Evolutionary conservation across 352 stramenopile species (phyloP), one percentile per base, ranked within the genome.

Genomic region (Pythium guiyangense): DNA sequence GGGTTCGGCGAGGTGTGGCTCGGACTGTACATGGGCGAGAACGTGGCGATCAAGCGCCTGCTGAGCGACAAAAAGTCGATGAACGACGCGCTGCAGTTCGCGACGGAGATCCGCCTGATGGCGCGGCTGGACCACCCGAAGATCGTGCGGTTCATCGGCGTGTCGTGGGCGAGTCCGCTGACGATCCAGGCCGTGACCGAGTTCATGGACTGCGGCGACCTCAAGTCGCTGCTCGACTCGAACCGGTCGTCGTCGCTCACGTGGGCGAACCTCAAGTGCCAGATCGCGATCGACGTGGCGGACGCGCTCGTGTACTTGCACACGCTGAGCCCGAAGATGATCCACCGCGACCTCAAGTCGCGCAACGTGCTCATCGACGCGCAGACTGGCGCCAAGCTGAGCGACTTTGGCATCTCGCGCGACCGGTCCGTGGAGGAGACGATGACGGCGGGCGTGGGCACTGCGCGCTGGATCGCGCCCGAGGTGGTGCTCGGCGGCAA

Each of bases 231-330:
- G 25, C 31, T 62, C 48, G 51, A 54, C 42, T 58, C 59, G 37
- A 72, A 62, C 39, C 64, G 67, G 14, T 75, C 74, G 71, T 40
- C 35, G 35, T 40, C 35, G 35, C 35, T 40, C 35, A 74, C 68
- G 9, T 80, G 72, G 72, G 78, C 66, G 10, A 69, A 69, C 45
- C 20, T 55, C 26, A 69, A 81, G 48, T 81, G 58, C 50, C 69
- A 70, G 15, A 53, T 81, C 34, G 62, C 69, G 5, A 73, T 81
- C 47, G 69, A 81, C 37, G 64, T 81, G 14, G 74, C 76, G 34
- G 72, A 81, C 45, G 72, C 66, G 0, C 62, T 79, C 10, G 73
- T 79, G 58, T 79, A 79, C 42, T 46, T 82, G 9, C 73, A 82
- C 50, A 77, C 70, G 20, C 63, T 77, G 29, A 70, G 56, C 34